Base-by-base conservation (phyloP, 2,329 filamentous ascomycete genomes). In the Rhynchosporium graminicola region DNA sequence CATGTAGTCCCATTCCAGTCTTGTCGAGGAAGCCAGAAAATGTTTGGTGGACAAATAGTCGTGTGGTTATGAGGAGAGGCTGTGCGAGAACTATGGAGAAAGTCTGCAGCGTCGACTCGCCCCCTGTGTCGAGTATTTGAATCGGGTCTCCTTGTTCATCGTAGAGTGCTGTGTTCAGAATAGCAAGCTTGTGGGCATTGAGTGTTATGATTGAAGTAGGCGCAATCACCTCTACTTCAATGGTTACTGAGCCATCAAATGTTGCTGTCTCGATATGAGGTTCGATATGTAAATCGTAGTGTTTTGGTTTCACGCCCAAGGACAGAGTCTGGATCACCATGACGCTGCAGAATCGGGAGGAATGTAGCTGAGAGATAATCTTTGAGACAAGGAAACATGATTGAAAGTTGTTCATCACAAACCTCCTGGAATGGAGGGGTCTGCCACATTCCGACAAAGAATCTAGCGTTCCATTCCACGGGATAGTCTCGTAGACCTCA, bases 241-340 rank as follows among this genome's bases (percentile, higher is more conserved):
- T 88, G 57, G 79, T 76, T 40, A 89, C 86, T 1, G 79, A 82
- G 70, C 87, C 87, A 62, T 87, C 79, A 71, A 88, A 90, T 59
- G 81, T 85, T 76, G 87, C 88, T 38, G 81, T 84, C 66, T 86
- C 82, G 66, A 89, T 83, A 76, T 89, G 81, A 20, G 87, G 86
- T 76, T 89, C 87, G 63, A 90, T 79, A 2, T 83, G 86, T 72
- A 90, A 75, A 73, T 88, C 80, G 75, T 90, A 90, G 76, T 89
- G 86, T 55, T 81, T 69, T 7, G 87, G 87, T 77, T 85, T 87
- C 70, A 89, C 85, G 70, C 89, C 87, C 74, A 42, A 29, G 36
- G 55, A 46, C 45, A 57, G 15, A 36, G 10, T 8, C 13, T 46
- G 48, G 29, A 2, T 33, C 28, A 26, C 58, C 36, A 47, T 48